These are phyloP conservation scores for Volutella citrinella DNA, from an alignment of 2,329 filamentous ascomycete genomes.

Conservation along the genomic window DNA sequence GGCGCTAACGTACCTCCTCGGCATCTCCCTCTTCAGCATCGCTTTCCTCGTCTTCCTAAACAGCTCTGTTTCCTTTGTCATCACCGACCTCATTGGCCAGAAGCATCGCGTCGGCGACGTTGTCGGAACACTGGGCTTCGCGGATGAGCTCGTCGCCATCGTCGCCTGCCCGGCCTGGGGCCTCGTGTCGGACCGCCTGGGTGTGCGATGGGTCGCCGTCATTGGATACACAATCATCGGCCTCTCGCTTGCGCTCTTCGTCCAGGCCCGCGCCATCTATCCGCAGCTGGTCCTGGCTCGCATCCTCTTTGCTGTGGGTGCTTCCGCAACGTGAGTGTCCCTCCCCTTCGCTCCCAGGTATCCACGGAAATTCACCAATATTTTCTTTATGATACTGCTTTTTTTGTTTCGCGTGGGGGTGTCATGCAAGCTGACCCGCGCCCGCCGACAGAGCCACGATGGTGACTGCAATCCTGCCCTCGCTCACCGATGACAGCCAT, in stretches of 20 bases:
- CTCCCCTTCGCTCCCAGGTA: too few relatives aligned
- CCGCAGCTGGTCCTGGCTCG: conserved; percentile 82
- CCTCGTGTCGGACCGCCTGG: conserved; percentile 71
- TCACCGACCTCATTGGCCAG: conserved; percentile 77
- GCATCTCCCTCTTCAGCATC: conserved; percentile 82
- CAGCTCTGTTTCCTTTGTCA: conserved; percentile 78
- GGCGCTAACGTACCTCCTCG: conserved; percentile 73
- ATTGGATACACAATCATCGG: conserved; percentile 82
- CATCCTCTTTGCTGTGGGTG: conserved; percentile 85
- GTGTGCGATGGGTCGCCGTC: conserved; percentile 70
- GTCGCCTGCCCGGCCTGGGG: conserved; percentile 81
- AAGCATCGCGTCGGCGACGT: conserved; percentile 73
- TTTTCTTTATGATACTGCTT: too few relatives aligned
- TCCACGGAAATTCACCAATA: too few relatives aligned
- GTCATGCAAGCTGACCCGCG: conserved; percentile 11
- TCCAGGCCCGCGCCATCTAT: conserved; percentile 84
- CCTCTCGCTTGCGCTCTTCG: conserved; percentile 72
- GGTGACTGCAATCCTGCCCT: conserved; percentile 92
- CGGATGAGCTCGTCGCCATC: conserved; percentile 77
- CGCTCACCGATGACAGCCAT: conserved; percentile 53
- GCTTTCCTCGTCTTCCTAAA: conserved; percentile 89
- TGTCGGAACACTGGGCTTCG: conserved; percentile 81
- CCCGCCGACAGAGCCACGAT: conserved; percentile 84
- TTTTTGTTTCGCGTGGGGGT: too few relatives aligned
- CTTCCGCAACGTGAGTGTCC: conserved; percentile 72